Conservation (phyloP, 495 filamentous ascomycete species). For the Staphylotrichum longicolle region DNA sequence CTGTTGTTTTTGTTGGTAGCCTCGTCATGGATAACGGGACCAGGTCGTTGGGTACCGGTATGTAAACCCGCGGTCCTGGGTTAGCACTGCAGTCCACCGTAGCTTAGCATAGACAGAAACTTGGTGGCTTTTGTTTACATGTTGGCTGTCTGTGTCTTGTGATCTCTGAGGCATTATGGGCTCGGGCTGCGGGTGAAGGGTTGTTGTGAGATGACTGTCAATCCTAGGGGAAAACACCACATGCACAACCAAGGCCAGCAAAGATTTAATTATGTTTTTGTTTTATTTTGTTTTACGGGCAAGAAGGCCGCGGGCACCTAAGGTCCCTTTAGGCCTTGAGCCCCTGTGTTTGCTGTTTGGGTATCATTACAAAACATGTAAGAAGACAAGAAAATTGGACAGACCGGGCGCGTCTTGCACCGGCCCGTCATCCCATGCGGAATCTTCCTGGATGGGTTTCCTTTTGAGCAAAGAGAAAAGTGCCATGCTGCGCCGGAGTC, state of each 20-base stretch:
- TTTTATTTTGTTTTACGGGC: no score
- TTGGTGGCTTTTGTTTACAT: background rate
- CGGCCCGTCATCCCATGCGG: no score
- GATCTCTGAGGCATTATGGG: background rate
- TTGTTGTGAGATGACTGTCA: no score
- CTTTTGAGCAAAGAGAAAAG: no score
- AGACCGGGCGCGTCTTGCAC: no score
- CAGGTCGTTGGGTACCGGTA: constrained; percentile 15
- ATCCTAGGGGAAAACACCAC: no score
- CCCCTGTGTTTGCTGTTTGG: background rate
- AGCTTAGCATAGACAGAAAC: background rate
- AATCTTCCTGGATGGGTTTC: background rate
- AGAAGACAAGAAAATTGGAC: background rate
- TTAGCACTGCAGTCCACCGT: constrained; percentile 1
- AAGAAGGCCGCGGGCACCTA: no score
- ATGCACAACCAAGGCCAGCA: no score
- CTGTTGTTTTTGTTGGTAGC: background rate
- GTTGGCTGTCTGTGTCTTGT: background rate
- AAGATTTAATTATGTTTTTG: no score
- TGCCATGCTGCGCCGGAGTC: no score
- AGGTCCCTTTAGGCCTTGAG: no score
- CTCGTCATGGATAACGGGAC: constrained; percentile 9
- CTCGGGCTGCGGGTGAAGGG: no score
- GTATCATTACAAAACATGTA: background rate
- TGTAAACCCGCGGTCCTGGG: constrained; percentile 7